These are phyloP conservation scores for Ramalina intermedia DNA, from an alignment of 495 filamentous ascomycete genomes.

Conservation along the genomic window DNA sequence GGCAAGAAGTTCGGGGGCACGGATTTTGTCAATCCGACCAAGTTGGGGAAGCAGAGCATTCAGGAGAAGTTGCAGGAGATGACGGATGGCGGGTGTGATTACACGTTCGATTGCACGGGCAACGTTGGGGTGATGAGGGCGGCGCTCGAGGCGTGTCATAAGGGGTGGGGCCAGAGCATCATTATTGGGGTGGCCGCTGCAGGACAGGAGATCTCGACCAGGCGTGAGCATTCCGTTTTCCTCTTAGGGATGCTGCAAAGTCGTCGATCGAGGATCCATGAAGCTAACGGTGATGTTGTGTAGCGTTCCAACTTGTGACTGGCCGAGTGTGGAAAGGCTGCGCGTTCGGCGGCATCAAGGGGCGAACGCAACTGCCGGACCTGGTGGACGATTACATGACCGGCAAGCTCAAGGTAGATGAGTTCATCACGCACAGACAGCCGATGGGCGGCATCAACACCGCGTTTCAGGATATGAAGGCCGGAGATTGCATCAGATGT, in stretches of 20 bases:
- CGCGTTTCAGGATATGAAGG: conserved; percentile 88
- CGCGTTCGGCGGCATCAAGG: conserved; percentile 96
- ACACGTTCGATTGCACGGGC: conserved; percentile 98
- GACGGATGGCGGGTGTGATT: conserved; percentile 98
- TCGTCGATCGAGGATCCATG: conserved; percentile 7
- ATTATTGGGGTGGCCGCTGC: conserved; percentile 96
- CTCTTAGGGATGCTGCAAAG: neutral
- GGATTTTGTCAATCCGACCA: conserved; percentile 87
- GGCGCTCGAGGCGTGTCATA: conserved; percentile 94
- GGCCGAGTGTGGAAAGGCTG: conserved; percentile 96
- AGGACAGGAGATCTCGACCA: conserved; percentile 89
- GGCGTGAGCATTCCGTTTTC: conserved; percentile 51
- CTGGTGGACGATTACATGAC: conserved; percentile 83
- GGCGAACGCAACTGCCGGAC: conserved; percentile 76
- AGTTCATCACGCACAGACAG: conserved; percentile 97
- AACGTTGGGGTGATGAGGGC: conserved; percentile 94
- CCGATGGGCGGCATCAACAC: conserved; percentile 65
- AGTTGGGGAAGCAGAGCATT: conserved; percentile 60
- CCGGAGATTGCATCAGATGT: conserved; percentile 87
- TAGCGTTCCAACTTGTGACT: conserved; percentile 97
- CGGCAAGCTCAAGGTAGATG: conserved; percentile 90
- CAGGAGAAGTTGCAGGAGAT: conserved; percentile 89
- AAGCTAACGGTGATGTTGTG: conserved; percentile 1
- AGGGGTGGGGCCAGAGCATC: conserved; percentile 97
- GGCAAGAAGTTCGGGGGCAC: conserved; percentile 88